A percentile compares a stretch with the other conserved stretches of the same genome.
These are phyloP conservation scores for Tulasnella calospora DNA, from an alignment of 768 basidiomycete species.

Conservation along the genomic window DNA sequence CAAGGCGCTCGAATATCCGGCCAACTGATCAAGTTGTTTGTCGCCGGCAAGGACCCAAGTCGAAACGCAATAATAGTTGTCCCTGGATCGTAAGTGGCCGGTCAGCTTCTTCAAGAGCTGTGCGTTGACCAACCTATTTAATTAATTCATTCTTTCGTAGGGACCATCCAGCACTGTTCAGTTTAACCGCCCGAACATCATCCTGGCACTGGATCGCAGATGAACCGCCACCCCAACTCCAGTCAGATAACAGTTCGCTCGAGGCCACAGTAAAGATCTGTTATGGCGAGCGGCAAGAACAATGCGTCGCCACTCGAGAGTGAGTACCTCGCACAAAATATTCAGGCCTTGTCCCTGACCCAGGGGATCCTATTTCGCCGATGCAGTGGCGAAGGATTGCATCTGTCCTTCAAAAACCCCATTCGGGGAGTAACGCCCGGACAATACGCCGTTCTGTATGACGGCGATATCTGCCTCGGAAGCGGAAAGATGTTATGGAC, in stretches of 20 bases:
- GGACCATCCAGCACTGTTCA: constrained; percentile 55
- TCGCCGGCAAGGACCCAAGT: constrained; percentile 60
- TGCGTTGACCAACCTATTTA: constrained; percentile 30
- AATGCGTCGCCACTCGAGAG: constrained; percentile 41
- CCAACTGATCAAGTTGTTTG: constrained; percentile 58
- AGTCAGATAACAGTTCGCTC: not conserved
- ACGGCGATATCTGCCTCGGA: constrained; percentile 75
- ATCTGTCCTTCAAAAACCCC: constrained; percentile 53
- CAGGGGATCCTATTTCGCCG: constrained; percentile 28
- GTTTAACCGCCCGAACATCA: constrained; percentile 36
- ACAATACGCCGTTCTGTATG: constrained; percentile 72
- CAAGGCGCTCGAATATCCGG: constrained; percentile 68
- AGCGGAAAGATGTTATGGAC: constrained; percentile 59
- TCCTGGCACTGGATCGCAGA: constrained; percentile 77
- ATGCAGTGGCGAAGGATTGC: constrained; percentile 30
- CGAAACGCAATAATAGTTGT: constrained; percentile 72
- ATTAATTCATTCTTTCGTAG: constrained; percentile 36
- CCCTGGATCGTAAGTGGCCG: constrained; percentile 51
- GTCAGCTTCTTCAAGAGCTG: not conserved
- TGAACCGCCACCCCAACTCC: constrained; percentile 34
- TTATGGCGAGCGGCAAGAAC: constrained; percentile 45
- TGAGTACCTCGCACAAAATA: constrained; percentile 22
- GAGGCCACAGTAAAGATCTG: not conserved
- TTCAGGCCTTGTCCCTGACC: constrained; percentile 32
- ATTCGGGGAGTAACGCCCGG: constrained; percentile 70